Conservation (phyloP, 2,329 filamentous ascomycete genomes). For the Colletotrichum graminicola region DNA sequence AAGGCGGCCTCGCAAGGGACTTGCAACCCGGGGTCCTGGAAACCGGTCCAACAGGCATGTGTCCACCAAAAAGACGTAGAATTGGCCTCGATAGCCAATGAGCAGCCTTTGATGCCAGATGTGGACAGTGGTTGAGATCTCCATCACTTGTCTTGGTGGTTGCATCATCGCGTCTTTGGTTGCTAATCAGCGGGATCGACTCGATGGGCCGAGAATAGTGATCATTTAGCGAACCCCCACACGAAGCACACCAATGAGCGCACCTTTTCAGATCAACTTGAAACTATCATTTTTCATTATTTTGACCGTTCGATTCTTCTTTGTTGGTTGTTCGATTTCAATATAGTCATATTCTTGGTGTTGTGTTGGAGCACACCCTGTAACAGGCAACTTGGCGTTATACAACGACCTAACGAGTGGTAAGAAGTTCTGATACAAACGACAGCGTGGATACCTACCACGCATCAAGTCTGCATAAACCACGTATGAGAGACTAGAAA, state of each 20-base stretch:
- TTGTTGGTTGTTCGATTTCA: neutral
- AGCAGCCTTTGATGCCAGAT: neutral
- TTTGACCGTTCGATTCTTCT: neutral
- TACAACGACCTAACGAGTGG: neutral
- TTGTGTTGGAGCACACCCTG: too few relatives aligned
- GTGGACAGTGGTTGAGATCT: neutral
- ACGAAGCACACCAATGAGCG: too few relatives aligned
- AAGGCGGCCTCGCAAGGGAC: neutral
- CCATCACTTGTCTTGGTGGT: neutral
- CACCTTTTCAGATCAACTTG: too few relatives aligned
- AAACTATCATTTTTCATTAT: neutral
- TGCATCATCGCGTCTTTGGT: neutral
- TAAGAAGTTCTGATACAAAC: neutral
- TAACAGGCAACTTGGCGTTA: neutral
- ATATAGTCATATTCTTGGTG: neutral
- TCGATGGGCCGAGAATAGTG: neutral
- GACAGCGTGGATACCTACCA: neutral
- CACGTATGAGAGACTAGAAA: neutral
- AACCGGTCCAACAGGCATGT: neutral
- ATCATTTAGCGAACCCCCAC: neutral
- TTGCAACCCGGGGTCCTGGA: neutral
- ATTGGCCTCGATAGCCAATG: neutral
- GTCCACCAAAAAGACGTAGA: neutral
- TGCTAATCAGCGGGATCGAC: neutral
- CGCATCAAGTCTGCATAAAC: neutral